phyloP scores from a whole-genome alignment of 805 yeast genomes.

The Kluyveromyces nonfermentans region DNA sequence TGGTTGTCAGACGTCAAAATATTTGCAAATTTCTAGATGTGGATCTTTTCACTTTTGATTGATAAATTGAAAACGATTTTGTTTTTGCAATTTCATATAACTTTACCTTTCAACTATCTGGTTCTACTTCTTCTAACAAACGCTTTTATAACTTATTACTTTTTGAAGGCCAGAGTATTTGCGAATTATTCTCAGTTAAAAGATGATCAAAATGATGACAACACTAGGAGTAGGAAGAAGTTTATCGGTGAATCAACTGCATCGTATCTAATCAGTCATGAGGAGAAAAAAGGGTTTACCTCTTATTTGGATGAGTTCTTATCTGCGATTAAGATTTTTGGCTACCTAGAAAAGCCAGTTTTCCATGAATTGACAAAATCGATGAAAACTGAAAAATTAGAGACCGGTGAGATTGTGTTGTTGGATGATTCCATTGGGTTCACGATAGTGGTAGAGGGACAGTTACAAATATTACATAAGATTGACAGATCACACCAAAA shows the following conservation, averaged over 20 bases:
- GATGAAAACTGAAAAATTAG: conserved; percentile 80
- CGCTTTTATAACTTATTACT: background rate
- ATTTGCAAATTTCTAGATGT: background rate
- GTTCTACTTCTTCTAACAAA: background rate
- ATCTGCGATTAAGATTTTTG: conserved; percentile 87
- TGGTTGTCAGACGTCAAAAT: too few relatives aligned
- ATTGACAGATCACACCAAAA: conserved; percentile 26
- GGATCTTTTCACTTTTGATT: background rate
- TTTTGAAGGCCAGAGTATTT: background rate
- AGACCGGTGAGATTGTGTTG: conserved; percentile 64
- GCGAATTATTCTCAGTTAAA: conserved; percentile 2
- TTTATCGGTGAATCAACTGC: conserved; percentile 2
- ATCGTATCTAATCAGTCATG: conserved; percentile 1
- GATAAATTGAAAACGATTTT: background rate
- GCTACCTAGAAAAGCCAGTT: conserved; percentile 81
- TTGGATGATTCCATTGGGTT: conserved; percentile 75
- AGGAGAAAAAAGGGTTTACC: conserved; percentile 26
- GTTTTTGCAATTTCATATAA: conserved; percentile 2
- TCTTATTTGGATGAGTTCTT: conserved; percentile 83
- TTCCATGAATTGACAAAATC: conserved; percentile 87
- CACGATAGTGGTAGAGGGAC: conserved; percentile 87
- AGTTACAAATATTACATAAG: conserved; percentile 65
- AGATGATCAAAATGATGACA: background rate
- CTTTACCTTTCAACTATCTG: conserved; percentile 2
- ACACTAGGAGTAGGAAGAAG: conserved; percentile 1